These are phyloP conservation scores for Ganoderma meredithae DNA, from an alignment of 1,284 basidiomycete genomes.

Conservation along the genomic window DNA sequence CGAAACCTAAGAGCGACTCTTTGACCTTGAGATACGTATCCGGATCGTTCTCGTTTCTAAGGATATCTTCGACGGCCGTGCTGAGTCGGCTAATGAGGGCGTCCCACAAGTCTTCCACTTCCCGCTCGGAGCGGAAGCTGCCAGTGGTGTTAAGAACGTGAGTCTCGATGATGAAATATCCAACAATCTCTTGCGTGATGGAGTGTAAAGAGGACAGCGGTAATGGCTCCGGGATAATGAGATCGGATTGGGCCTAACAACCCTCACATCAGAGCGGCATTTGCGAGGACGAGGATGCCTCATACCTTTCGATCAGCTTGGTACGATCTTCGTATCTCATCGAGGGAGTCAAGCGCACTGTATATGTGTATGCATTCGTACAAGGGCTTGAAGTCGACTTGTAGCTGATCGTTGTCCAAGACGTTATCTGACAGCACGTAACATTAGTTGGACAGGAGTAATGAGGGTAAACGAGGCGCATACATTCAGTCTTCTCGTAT, in stretches of 20 bases:
- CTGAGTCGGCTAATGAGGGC: constrained; percentile 84
- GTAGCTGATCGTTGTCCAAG: constrained; percentile 88
- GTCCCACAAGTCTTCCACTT: constrained; percentile 98
- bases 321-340: constrained; percentile 91
- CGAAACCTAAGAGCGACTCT: constrained; percentile 85
- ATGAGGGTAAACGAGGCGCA: constrained; percentile 40
- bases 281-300: not conserved
- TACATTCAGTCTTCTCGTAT: constrained; percentile 95
- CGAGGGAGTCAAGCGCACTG: constrained; percentile 87
- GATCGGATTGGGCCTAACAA: constrained; percentile 90
- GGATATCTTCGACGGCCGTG: constrained; percentile 75
- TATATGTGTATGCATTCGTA: constrained; percentile 99
- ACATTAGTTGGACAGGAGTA: constrained; percentile 16
- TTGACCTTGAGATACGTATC: constrained; percentile 89
- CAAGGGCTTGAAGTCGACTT: constrained; percentile 93
- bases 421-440: constrained; percentile 73
- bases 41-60: constrained; percentile 82
- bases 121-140: constrained; percentile 86
- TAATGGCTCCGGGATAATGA: constrained; percentile 84
- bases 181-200: constrained; percentile 94
- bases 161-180: constrained; percentile 97
- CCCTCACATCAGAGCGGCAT: constrained; percentile 10
- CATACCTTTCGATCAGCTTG: constrained; percentile 93
- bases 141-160: constrained; percentile 91
- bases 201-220: constrained; percentile 56